Base-by-base conservation (phyloP, 2,329 filamentous ascomycete genomes). In the Thyridium curvatum region DNA sequence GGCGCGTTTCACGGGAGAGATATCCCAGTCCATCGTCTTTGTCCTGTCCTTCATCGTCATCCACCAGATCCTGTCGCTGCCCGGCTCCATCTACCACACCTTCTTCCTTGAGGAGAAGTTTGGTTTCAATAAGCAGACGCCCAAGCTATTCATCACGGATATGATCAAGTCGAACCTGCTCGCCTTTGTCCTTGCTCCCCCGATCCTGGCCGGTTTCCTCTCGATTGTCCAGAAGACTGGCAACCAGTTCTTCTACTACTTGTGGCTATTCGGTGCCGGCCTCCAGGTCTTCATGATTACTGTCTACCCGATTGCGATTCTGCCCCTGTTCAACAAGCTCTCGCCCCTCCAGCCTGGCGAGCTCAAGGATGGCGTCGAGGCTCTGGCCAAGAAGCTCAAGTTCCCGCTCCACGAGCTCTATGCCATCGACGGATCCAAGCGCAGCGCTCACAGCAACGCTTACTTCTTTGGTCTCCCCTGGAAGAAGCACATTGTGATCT, bases 401-500 rank as follows among this genome's bases (percentile, higher is more conserved):
- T 98, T 98, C 65, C 93, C 93, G 2, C 82, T 98, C 21, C 81
- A 85, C 46, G 89, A 97, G 58, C 76, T 98, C 33, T 88, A 94
- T 57, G 90, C 97, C 55, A 98, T 98, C 54, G 87, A 94, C 58
- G 88, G 87, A 36, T 90, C 84, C 68, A 91, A 91, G 71, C 77
- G 87, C 52, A 88, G 83, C 57, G 84, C 86, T 17, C 87, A 94
- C 66, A 89, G 84, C 66, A 94, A 94, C 56, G 21, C 87, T 15
- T 94, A 94, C 66, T 98, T 98, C 69, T 96, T 94, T 53, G 93
- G 93, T 44, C 77, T 98, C 40, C 93, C 93, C 32, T 98, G 91
- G 90, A 96, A 96, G 77, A 97, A 97, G 77, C 94, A 97, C 71
- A 98, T 98, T 69, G 93, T 98, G 55, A 94, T 98, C 58, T 98